Evolutionary conservation across 2,329 filamentous ascomycete species (phyloP), one percentile per base, ranked within the genome.

Genomic region (Alternaria sp.): DNA sequence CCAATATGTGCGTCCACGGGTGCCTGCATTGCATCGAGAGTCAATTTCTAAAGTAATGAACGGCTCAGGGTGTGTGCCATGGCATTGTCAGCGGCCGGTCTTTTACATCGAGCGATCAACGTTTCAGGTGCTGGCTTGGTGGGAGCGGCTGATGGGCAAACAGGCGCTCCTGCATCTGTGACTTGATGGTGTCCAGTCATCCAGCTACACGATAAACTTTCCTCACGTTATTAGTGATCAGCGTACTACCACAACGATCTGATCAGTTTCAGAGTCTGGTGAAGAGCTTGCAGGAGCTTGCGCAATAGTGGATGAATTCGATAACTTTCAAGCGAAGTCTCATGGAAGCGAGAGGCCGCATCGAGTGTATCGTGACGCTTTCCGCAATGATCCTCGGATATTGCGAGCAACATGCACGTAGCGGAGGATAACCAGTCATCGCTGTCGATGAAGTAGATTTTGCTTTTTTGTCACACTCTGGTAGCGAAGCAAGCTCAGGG

Each of bases 1-100:
- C 46, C n/a, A 39, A 29, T 14, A 5, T 45, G 33, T 44, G 31
- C 49, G 33, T 46, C 26, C 23, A 40, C 48, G 46, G 52, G 52
- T 60, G 45, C 58, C 55, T 61, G 55, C 61, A 58, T 59, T 45
- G 37, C 31, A 24, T 45, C 24, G 46, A 39, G 37, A 50, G 44
- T 46, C 44, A 34, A 46, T 46, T 46, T 5, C 21, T 31, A 33
- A 36, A 40, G 44, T 21, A 34, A 48, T 14, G 28, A 29, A 40
- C 26, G 51, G 45, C 51, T 57, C 21, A 28, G 37, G 29, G 49
- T 51, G 29, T 11, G 44, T 23, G 36, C 41, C 36, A 26, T 40
- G 24, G 13, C 17, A 24, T 14, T 50, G 33, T 33, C 23, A 33
- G 44, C 42, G 46, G 42, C 39, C 40, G 29, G 34, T 40, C 26